Percentiles rank a stretch among this genome's conserved stretches.
phyloP scores from a whole-genome alignment of 495 filamentous ascomycete genomes.

The Penicillium psychrofluorescens region DNA sequence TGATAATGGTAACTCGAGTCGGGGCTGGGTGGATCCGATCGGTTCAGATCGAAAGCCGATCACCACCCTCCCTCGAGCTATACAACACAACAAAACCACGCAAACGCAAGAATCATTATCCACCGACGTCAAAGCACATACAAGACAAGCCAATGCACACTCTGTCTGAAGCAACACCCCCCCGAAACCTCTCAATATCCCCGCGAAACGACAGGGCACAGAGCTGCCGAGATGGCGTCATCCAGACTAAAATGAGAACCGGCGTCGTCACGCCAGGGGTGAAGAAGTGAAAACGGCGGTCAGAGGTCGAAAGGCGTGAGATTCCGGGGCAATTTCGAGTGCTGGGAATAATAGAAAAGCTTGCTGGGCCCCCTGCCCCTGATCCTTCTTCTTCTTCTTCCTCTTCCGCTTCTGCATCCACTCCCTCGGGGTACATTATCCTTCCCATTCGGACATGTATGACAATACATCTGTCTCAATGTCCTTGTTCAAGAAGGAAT shows the following conservation, averaged over 20 bases:
- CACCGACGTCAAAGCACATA: too few relatives aligned
- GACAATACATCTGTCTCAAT: background rate
- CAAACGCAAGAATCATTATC: too few relatives aligned
- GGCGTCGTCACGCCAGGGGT: too few relatives aligned
- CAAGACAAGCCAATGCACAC: too few relatives aligned
- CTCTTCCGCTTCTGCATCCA: slow-evolving; percentile 2
- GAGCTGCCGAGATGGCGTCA: slow-evolving; percentile 22
- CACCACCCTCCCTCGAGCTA: too few relatives aligned
- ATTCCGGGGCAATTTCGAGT: background rate
- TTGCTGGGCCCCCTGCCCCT: background rate
- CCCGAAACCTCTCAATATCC: slow-evolving; percentile 8
- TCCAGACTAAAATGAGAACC: slow-evolving; percentile 17
- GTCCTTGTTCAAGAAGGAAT: background rate
- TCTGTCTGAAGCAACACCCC: too few relatives aligned
- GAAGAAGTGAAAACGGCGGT: background rate
- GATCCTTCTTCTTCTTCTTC: background rate
- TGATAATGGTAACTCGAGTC: too few relatives aligned
- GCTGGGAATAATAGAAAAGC: background rate
- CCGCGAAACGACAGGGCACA: background rate
- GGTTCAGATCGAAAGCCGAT: too few relatives aligned
- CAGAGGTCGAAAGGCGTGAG: background rate
- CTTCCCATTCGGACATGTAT: background rate
- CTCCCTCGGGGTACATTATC: background rate
- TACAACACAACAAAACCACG: too few relatives aligned
- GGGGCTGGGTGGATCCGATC: too few relatives aligned